phyloP scores from a whole-genome alignment of 805 yeast genomes.

The Starmerella floricola region DNA sequence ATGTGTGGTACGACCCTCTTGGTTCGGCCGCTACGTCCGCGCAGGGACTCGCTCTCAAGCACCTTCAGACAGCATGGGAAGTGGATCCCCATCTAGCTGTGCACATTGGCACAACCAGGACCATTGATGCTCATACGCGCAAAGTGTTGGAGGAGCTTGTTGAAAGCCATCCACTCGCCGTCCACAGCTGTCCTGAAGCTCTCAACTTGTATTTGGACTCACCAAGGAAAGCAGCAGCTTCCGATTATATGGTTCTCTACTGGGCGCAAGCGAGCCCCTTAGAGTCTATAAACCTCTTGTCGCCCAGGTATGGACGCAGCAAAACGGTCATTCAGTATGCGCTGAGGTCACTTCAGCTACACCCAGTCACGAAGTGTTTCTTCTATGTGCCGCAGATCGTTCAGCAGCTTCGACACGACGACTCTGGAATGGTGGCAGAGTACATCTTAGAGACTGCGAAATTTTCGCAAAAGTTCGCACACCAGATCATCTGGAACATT shows the following conservation, averaged over 20 bases:
- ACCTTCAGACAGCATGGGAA: constrained; percentile 40
- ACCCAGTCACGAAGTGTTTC: constrained; percentile 77
- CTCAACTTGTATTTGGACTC: constrained; percentile 39
- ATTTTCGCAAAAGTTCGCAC: constrained; percentile 83
- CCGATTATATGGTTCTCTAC: constrained; percentile 34
- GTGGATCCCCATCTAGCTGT: constrained; percentile 65
- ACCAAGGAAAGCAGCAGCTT: constrained; percentile 26
- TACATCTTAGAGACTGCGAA: constrained; percentile 86
- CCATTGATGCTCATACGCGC: constrained; percentile 23
- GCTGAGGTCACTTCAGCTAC: constrained; percentile 77
- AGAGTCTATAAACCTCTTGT: constrained; percentile 69
- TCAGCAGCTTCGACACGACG: constrained; percentile 76
- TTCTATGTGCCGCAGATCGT: constrained; percentile 98
- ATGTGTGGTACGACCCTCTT: constrained; percentile 67
- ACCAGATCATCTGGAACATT: constrained; percentile 97
- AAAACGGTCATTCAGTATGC: constrained; percentile 72
- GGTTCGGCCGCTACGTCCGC: constrained; percentile 4
- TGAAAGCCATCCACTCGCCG: constrained; percentile 44
- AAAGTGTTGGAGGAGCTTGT: constrained; percentile 38
- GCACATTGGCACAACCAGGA: constrained; percentile 31
- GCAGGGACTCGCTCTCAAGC: neutral
- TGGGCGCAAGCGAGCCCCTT: constrained; percentile 75
- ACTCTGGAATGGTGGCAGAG: constrained; percentile 69
- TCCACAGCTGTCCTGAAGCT: constrained; percentile 46
- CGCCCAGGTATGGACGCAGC: constrained; percentile 56